Base-by-base conservation (phyloP, 2,329 filamentous ascomycete species). In the Venturia pyrina region DNA sequence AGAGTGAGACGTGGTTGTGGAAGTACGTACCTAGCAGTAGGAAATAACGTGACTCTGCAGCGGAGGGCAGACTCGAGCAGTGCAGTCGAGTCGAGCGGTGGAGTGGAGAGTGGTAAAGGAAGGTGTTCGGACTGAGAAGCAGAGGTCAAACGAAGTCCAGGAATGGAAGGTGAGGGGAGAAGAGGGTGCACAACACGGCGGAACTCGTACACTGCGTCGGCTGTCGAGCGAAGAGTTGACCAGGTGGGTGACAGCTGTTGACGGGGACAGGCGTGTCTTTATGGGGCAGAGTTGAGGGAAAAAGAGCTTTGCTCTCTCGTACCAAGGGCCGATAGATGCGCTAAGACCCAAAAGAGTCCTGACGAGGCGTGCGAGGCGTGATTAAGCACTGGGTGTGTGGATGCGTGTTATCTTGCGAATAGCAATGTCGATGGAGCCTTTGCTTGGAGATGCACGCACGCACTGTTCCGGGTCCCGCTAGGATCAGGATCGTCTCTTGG, bases 291-390 rank as follows among this genome's bases (percentile, higher is more conserved):
- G 44, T 24, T 62, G 60, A 46, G 60, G 37, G 24, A 28, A 62
- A 62, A 62, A 34, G 40, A 43, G 37, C 15, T 21, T 11, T 46
- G 28, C 60, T 40, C 60, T 34, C 24, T 37, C 60, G 28, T 19
- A 46, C 53, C 53, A 59, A 62, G 43, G 43, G 60, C 60, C 60
- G n/a, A 21, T 1, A 11, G 19, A 4, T 40, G 21, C 37, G 59
- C 60, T 46, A 62, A 46, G 37, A 10, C 60, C 37, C 17, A 46
- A 46, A 24, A 7, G n/a, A 15, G 34, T 41, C 15, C n/a, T n/a
- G 60, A 28, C 40, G 37, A 62, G 60, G 60, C 60, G 60, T 62
- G 60, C 40, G 37, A 62, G 60, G 60, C 60, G 60, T 62, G 60
- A 62, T 62, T 62, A 46, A 62, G 60, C 60, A 62, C 37, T 40